Evolutionary conservation across 768 basidiomycete species (phyloP).

Genomic region (Suillus lakei): DNA sequence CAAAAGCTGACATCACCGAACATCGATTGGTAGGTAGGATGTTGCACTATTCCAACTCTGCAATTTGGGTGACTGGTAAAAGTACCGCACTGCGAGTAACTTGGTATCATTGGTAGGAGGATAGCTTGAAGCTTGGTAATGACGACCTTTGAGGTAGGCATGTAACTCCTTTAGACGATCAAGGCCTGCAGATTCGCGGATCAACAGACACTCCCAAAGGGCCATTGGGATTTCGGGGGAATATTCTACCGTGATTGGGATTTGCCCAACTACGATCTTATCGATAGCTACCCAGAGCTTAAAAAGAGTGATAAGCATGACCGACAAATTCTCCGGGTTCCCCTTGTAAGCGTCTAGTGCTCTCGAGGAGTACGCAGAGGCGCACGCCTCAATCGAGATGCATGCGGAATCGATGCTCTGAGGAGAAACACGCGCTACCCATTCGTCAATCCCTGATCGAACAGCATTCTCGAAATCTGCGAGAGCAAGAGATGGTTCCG

Average conservation of each 20-base stretch:
- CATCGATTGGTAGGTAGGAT: constrained; percentile 23
- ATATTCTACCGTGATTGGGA: constrained; percentile 35
- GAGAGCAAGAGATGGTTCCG: constrained; percentile 25
- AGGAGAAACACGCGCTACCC: constrained; percentile 30
- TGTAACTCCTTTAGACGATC: constrained; percentile 31
- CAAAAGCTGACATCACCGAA: constrained; percentile 24
- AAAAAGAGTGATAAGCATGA: constrained; percentile 44
- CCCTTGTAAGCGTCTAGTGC: constrained; percentile 32
- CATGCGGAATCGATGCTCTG: constrained; percentile 18
- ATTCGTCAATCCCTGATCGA: constrained; percentile 38
- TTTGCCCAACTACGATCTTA: constrained; percentile 20
- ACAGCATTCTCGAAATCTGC: constrained; percentile 43
- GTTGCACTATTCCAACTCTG: constrained; percentile 30
- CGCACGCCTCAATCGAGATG: constrained; percentile 23
- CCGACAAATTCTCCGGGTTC: constrained; percentile 45
- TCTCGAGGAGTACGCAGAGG: constrained; percentile 29
- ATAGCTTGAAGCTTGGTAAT: constrained; percentile 13
- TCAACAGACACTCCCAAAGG: constrained; percentile 32
- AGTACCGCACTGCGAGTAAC: constrained; percentile 44
- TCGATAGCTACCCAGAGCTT: constrained; percentile 47
- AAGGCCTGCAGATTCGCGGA: constrained; percentile 34
- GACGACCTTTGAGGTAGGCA: constrained; percentile 38
- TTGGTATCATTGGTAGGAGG: constrained; percentile 12
- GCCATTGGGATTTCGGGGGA: constrained; percentile 36
- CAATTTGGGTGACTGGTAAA: constrained; percentile 24